A percentile compares a stretch with the other conserved stretches of the same genome.
phyloP scores from a whole-genome alignment of 2,329 filamentous ascomycete genomes.

The Magnaporthiopsis poae region DNA sequence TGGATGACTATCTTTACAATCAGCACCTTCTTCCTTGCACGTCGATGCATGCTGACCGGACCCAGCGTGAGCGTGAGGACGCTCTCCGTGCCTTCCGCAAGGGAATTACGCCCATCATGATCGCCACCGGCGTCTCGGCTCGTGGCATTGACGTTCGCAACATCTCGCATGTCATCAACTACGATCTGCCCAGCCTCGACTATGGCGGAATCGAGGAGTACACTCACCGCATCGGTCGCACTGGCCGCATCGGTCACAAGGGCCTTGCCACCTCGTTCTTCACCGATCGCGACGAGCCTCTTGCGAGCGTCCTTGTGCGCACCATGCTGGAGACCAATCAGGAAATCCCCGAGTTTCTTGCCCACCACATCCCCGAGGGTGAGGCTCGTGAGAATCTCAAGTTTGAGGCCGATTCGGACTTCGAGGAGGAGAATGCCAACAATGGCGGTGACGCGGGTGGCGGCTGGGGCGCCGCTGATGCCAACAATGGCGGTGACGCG shows the following conservation, averaged over 20 bases:
- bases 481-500: slow-evolving; percentile 20
- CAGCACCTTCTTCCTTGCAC: slow-evolving; percentile 62
- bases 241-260: slow-evolving; percentile 80
- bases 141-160: slow-evolving; percentile 83
- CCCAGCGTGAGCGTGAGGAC: slow-evolving; percentile 84
- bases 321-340: slow-evolving; percentile 73
- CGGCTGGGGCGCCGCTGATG: slow-evolving; percentile 16
- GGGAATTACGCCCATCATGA: slow-evolving; percentile 66
- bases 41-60: slow-evolving; percentile 79
- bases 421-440: slow-evolving; percentile 26
- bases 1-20: slow-evolving; percentile 85
- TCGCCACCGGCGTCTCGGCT: slow-evolving; percentile 77
- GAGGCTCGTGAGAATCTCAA: slow-evolving; percentile 35
- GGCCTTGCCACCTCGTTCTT: slow-evolving; percentile 86
- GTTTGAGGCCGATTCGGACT: slow-evolving; percentile 48
- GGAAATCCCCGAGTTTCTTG: slow-evolving; percentile 70
- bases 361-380: slow-evolving; percentile 51
- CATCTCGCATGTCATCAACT: slow-evolving; percentile 88
- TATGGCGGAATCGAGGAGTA: slow-evolving; percentile 92
- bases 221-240: slow-evolving; percentile 88
- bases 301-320: slow-evolving; percentile 67
- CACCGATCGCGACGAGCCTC: slow-evolving; percentile 62
- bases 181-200: slow-evolving; percentile 63
- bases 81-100: slow-evolving; percentile 75
- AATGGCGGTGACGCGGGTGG: slow-evolving; percentile 21